Conservation (phyloP, 2,329 filamentous ascomycete species). For the Lasiodiplodia citricola region DNA sequence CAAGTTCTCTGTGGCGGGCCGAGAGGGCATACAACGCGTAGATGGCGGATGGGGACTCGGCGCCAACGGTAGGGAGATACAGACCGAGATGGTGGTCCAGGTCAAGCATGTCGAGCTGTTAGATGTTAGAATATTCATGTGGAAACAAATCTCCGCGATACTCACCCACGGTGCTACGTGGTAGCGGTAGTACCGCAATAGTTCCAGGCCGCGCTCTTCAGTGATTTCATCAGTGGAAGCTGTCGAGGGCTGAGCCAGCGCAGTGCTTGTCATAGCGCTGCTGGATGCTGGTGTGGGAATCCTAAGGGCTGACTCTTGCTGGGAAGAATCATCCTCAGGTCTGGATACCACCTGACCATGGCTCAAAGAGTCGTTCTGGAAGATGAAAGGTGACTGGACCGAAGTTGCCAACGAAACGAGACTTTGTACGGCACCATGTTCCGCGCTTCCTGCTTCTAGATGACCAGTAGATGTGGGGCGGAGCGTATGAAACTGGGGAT, state of each 20-base stretch:
- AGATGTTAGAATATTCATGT: conserved; percentile 4
- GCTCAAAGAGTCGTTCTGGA: conserved; percentile 33
- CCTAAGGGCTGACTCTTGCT: neutral
- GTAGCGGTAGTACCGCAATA: conserved; percentile 52
- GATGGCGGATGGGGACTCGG: conserved; percentile 49
- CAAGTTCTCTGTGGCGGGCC: conserved; percentile 29
- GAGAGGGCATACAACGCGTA: conserved; percentile 62
- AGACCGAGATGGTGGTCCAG: conserved; percentile 58
- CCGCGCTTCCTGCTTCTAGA: neutral
- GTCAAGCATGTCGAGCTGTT: conserved; percentile 63
- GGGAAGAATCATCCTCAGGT: neutral
- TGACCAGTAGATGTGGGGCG: neutral
- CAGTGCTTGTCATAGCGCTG: neutral
- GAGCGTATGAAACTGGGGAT: neutral
- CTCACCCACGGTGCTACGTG: conserved; percentile 60
- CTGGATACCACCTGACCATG: neutral
- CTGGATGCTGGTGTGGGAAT: neutral
- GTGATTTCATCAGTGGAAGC: neutral
- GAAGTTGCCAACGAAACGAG: conserved; percentile 6
- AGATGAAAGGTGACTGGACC: conserved; percentile 33
- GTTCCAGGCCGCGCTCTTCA: conserved; percentile 42
- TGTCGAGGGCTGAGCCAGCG: neutral
- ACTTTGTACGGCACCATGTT: conserved; percentile 14
- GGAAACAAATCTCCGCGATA: neutral
- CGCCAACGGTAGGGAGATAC: conserved; percentile 57